A percentile compares a stretch with the other conserved stretches of the same genome.
Evolutionary conservation across 129 eudicot species (phyloP).

Genomic region (Tagetes erecta): DNA sequence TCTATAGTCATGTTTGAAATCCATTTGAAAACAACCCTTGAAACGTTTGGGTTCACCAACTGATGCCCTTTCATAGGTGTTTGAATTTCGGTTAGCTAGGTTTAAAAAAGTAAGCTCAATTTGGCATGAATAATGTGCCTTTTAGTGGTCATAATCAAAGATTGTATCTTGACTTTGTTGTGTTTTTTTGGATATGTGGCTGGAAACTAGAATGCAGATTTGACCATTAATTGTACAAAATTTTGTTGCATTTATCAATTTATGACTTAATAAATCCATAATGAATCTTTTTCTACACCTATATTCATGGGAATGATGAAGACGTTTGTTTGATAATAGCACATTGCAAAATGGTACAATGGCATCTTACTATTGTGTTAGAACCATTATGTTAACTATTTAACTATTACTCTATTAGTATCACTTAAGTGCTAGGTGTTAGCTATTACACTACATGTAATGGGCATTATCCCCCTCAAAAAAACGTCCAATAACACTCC

Average conservation of each 20-base stretch:
- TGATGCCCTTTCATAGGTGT: background rate
- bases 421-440: no score
- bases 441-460: no score
- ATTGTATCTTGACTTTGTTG: slow-evolving; percentile 19
- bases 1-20: slow-evolving; percentile 13
- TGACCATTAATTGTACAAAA: background rate
- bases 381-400: no score
- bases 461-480: no score
- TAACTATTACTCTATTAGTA: no score
- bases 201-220: background rate
- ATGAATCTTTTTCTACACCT: background rate
- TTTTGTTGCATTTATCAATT: background rate
- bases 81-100: slow-evolving; percentile 9
- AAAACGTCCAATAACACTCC: no score
- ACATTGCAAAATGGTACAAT: no score
- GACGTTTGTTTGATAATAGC: background rate
- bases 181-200: background rate
- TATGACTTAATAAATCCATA: background rate
- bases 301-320: slow-evolving; percentile 7
- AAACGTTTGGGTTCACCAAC: background rate
- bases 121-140: slow-evolving; percentile 21
- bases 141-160: slow-evolving; percentile 1
- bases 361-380: no score
- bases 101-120: slow-evolving; percentile 20
- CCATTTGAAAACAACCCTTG: background rate